Percentiles rank a stretch among this genome's conserved stretches.
Conservation (phyloP, 2,329 filamentous ascomycete genomes). For the Blumeria hordei region DNA sequence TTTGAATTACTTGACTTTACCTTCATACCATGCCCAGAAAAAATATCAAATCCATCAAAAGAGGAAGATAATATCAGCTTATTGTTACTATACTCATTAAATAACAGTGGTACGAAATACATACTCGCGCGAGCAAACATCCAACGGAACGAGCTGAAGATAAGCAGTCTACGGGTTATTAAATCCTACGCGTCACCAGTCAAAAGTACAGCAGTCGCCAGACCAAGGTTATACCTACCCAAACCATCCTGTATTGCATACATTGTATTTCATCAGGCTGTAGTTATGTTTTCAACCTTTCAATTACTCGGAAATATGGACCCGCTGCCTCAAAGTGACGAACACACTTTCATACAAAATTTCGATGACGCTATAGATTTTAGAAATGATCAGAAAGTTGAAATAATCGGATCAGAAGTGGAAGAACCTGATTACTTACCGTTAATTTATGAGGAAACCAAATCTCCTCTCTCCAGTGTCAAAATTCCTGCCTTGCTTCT, state of each 20-base stretch:
- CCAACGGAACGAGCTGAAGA: conserved; percentile 23
- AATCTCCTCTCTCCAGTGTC: conserved; percentile 26
- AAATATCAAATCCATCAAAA: conserved; percentile 21
- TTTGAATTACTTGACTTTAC: conserved; percentile 63
- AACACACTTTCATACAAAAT: conserved; percentile 33
- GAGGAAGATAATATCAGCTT: conserved; percentile 30
- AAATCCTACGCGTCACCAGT: conserved; percentile 34
- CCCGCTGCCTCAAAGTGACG: conserved; percentile 47
- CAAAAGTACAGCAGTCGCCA: conserved; percentile 16
- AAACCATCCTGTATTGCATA: conserved; percentile 60
- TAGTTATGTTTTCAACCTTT: conserved; percentile 53
- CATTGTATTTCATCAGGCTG: conserved; percentile 52
- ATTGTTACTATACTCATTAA: conserved; percentile 34
- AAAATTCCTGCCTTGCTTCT: conserved; percentile 39
- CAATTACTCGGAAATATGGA: conserved; percentile 46
- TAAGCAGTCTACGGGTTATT: conserved; percentile 45
- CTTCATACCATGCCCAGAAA: conserved; percentile 31
- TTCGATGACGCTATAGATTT: conserved; percentile 82
- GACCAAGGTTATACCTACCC: conserved; percentile 53
- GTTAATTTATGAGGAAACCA: conserved; percentile 21
- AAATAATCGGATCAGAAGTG: conserved; percentile 37
- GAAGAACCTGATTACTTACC: conserved; percentile 27
- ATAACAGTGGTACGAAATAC: conserved; percentile 34
- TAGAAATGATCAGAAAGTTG: conserved; percentile 35
- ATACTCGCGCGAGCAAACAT: conserved; percentile 50